Evolutionary conservation across 805 yeast genomes (phyloP), one percentile per base, ranked within the genome.

Genomic region (Candida railenensis): DNA sequence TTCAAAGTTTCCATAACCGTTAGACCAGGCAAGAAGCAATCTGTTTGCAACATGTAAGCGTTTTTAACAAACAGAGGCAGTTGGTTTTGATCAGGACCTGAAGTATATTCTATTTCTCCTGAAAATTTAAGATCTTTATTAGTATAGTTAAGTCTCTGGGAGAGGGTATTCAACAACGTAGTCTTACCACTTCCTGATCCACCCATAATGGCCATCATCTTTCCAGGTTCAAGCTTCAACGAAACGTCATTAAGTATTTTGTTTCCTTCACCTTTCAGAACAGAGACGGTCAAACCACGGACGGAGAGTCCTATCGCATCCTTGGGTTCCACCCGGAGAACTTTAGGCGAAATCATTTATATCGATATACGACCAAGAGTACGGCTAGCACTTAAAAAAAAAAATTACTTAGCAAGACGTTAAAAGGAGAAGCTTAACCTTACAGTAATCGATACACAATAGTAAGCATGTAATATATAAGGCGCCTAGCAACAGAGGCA

Each of bases 171-270:
- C 19, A 89, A 67, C 38, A 89, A 61, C 0, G 96, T 87, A 0
- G 96, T 89, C 57, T 89, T 89, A 3, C 96, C 96, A 2, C 89
- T 81, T 0, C 96, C 96, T 0, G 91, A 85, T 0, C 96, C 92
- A 2, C 96, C 96, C 69, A 89, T 77, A 8, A 89, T 85, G 4
- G 95, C 95, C 63, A 89, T 74, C 34, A 89, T 63, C 8, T 84
- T 70, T 15, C 88, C 87, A 12, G 78, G 61, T 0, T 80, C 77
- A 9, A 87, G 69, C 43, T 80, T 81, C 49, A 87, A 74, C 2
- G 87, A 79, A 40, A 87, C 69, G 22, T 80, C 58, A 45, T 71
- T 60, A 22, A 71, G 52, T 22, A 71, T 67, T 34, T 48, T 43
- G 32, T 18, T 40, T 28, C 12, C 14, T 8, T 15, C 21, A 18